Evolutionary conservation across 169 alveolate species (phyloP), one percentile per base, ranked within the genome.

Genomic region (Plasmodium sp.): DNA sequence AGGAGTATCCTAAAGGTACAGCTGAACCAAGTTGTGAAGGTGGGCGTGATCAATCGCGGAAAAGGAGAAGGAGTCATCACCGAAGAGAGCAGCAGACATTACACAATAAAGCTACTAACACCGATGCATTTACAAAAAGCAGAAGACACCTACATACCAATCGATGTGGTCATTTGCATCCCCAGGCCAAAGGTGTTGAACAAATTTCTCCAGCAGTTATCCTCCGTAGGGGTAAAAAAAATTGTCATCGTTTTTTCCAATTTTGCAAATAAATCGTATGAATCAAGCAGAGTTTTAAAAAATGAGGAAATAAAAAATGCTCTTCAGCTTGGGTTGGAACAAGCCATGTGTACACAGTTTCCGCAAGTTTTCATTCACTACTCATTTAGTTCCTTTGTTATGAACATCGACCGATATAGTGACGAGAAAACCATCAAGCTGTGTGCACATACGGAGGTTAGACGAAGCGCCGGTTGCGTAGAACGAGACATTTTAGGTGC

Each of bases 251-350:
- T 90, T 14, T 90, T 90, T 90, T 90, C 94, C 6, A 92, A 90
- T 0, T 81, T 62, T 81, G 73, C 94, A 41, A 90, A 90, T 56
- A 90, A 90, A 81, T 90, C 80, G 1, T 90, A 90, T 18, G 94
- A 90, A 18, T 90, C 94, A 9, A 90, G 94, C 81, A 90, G 43
- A 90, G 34, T 90, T 58, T 80, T 90, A 80, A 90, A 81, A 71
- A 90, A 90, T 90, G 92, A 72, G 34, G 94, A 90, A 90, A 90
- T 90, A 41, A 90, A 90, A 81, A n/a, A 41, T 41, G 83, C 94
- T 7, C 94, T 90, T 90, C 94, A 90, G 27, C 56, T 90, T 31
- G 94, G 94, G 22, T 81, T 90, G 56, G 94, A 90, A 80, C 94
- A 90, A 90, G 94, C 94, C 22, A 90, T 90, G 94, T 90, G 94